These are phyloP conservation scores for Podochytrium sp. DNA, from an alignment of 192 early-diverging fungal genomes.

Conservation along the genomic window DNA sequence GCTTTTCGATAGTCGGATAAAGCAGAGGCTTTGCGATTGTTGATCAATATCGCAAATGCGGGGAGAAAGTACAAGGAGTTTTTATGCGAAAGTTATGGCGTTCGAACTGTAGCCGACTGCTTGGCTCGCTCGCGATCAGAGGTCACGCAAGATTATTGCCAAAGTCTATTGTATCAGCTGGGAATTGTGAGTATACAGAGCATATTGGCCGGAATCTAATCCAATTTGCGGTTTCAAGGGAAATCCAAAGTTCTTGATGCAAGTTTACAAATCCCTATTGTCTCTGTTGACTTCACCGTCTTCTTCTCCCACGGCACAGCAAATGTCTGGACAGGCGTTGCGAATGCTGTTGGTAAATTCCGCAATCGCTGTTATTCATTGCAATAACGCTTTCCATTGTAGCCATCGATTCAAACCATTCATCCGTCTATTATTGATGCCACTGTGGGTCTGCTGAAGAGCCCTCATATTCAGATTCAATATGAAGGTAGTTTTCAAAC, in stretches of 20 bases:
- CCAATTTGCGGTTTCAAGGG: constrained; percentile 40
- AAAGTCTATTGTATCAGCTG: constrained; percentile 58
- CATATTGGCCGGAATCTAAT: neutral
- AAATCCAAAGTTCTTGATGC: constrained; percentile 67
- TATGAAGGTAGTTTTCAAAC: constrained; percentile 55
- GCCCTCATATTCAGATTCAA: constrained; percentile 63
- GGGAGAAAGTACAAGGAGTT: constrained; percentile 69
- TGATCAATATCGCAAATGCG: constrained; percentile 54
- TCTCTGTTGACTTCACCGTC: constrained; percentile 55
- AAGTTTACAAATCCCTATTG: constrained; percentile 64
- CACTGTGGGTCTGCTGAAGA: constrained; percentile 52
- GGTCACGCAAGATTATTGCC: constrained; percentile 61
- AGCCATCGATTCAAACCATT: constrained; percentile 58
- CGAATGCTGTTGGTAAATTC: constrained; percentile 52
- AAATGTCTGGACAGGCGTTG: constrained; percentile 66
- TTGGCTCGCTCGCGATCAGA: constrained; percentile 59
- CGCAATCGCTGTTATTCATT: neutral
- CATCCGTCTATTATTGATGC: constrained; percentile 61
- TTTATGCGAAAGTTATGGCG: constrained; percentile 68
- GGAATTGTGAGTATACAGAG: constrained; percentile 42
- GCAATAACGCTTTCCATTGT: neutral
- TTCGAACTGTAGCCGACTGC: constrained; percentile 61
- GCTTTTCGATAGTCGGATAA: constrained; percentile 48
- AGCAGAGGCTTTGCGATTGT: constrained; percentile 55
- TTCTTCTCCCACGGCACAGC: constrained; percentile 55